A percentile compares a stretch with the other conserved stretches of the same genome.
Evolutionary conservation across 352 stramenopile genomes (phyloP).

Genomic region (Phytophthora ramorum): DNA sequence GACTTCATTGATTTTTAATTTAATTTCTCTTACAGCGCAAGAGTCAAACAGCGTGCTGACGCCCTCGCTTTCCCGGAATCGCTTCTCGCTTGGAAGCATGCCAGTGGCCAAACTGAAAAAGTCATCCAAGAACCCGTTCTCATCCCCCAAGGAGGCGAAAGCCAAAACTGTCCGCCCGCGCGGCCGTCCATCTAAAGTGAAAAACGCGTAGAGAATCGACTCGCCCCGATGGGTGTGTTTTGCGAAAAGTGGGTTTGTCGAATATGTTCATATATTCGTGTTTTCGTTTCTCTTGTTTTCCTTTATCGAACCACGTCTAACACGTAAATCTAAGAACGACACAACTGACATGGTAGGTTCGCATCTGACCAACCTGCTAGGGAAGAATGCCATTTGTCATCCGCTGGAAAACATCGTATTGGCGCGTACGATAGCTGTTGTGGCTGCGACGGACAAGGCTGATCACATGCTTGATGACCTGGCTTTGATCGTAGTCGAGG

Average conservation of each 20-base stretch:
- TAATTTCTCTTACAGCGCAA: constrained; percentile 39
- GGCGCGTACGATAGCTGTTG: constrained; percentile 90
- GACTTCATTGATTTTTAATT: background rate
- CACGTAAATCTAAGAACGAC: constrained; percentile 6
- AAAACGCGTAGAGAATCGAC: constrained; percentile 25
- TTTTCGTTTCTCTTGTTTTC: constrained; percentile 19
- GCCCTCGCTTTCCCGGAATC: constrained; percentile 68
- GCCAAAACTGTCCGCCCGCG: constrained; percentile 26
- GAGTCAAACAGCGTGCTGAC: constrained; percentile 72
- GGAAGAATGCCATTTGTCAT: constrained; percentile 93
- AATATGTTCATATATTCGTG: constrained; percentile 28
- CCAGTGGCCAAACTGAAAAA: constrained; percentile 85
- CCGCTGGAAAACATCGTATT: constrained; percentile 93
- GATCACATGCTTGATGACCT: constrained; percentile 91
- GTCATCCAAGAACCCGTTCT: constrained; percentile 82
- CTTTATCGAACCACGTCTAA: background rate
- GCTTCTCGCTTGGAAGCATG: constrained; percentile 79
- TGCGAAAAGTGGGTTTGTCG: constrained; percentile 6
- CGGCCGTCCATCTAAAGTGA: constrained; percentile 44
- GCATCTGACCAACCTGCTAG: constrained; percentile 28
- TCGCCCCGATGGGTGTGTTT: background rate
- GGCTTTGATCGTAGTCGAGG: constrained; percentile 80
- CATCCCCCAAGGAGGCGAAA: constrained; percentile 35
- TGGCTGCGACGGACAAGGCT: constrained; percentile 90
- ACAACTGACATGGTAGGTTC: constrained; percentile 1